These are phyloP conservation scores for Chrysanthemum makinoi DNA, from an alignment of 129 eudicot genomes.

Conservation along the genomic window DNA sequence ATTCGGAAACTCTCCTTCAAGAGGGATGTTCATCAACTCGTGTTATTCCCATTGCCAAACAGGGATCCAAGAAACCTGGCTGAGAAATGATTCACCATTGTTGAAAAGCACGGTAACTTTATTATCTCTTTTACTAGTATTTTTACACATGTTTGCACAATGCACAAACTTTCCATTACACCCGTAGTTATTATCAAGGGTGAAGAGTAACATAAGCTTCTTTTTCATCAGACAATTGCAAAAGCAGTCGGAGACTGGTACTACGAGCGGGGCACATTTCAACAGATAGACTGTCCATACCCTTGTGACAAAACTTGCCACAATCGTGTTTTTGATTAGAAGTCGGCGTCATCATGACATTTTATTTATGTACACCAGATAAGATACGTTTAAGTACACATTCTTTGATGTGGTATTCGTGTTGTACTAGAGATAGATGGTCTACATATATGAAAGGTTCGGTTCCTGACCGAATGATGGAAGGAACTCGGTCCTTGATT, in stretches of 20 bases:
- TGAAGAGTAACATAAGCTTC: background rate
- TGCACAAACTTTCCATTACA: background rate
- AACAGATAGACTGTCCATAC: conserved; percentile 36
- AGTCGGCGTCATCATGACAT: background rate
- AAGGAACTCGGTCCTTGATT: conserved; percentile 2
- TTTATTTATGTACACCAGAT: conserved; percentile 18
- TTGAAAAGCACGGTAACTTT: conserved; percentile 52
- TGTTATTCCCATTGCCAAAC: conserved; percentile 97
- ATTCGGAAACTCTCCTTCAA: conserved; percentile 51
- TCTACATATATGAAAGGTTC: background rate
- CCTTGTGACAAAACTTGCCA: conserved; percentile 40
- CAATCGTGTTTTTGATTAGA: conserved; percentile 37
- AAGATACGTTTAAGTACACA: conserved; percentile 17
- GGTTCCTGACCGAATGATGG: conserved; percentile 5
- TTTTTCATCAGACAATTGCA: conserved; percentile 32
- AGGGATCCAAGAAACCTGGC: conserved; percentile 89
- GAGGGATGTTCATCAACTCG: conserved; percentile 80
- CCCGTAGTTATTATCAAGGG: background rate
- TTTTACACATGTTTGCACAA: background rate
- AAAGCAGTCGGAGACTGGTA: conserved; percentile 49
- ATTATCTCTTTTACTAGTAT: background rate
- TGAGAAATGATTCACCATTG: conserved; percentile 65
- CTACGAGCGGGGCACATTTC: conserved; percentile 25
- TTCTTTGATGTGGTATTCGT: conserved; percentile 22
- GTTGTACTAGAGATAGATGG: background rate